Evolutionary conservation across 2,329 filamentous ascomycete species (phyloP).

Genomic region (Xylaria digitata): DNA sequence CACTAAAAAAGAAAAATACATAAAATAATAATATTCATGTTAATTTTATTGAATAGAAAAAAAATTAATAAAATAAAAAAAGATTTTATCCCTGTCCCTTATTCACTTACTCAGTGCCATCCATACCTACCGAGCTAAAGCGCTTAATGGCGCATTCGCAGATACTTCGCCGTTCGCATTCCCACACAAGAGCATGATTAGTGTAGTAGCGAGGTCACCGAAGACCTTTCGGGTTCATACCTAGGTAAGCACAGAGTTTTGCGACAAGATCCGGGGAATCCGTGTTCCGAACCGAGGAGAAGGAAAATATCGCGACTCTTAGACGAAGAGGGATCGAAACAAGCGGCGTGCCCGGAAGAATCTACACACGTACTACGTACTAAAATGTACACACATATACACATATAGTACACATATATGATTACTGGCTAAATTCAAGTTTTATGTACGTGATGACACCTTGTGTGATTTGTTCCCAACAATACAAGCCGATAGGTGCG

Average conservation of each 20-base stretch:
- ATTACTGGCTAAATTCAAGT: slow-evolving; percentile 11
- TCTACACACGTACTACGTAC: too few relatives aligned
- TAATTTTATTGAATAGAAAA: background rate
- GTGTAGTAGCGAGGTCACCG: too few relatives aligned
- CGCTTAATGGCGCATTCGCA: background rate
- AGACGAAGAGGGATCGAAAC: slow-evolving; percentile 1
- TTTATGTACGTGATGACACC: slow-evolving; percentile 7
- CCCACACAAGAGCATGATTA: background rate
- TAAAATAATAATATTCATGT: background rate
- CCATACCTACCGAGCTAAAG: background rate
- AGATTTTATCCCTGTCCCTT: too few relatives aligned
- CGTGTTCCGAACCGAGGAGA: background rate
- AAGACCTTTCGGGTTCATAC: too few relatives aligned
- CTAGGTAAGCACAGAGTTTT: background rate
- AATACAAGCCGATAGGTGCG: background rate
- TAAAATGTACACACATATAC: too few relatives aligned
- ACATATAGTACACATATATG: background rate
- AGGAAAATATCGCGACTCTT: background rate
- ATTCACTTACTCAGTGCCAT: background rate
- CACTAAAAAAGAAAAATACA: background rate
- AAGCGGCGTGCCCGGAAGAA: slow-evolving; percentile 5
- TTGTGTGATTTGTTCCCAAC: background rate
- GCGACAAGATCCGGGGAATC: background rate
- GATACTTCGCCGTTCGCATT: background rate
- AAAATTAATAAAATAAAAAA: background rate